phyloP scores from a whole-genome alignment of 2,329 filamentous ascomycete species.

The Fusarium chlamydosporum region DNA sequence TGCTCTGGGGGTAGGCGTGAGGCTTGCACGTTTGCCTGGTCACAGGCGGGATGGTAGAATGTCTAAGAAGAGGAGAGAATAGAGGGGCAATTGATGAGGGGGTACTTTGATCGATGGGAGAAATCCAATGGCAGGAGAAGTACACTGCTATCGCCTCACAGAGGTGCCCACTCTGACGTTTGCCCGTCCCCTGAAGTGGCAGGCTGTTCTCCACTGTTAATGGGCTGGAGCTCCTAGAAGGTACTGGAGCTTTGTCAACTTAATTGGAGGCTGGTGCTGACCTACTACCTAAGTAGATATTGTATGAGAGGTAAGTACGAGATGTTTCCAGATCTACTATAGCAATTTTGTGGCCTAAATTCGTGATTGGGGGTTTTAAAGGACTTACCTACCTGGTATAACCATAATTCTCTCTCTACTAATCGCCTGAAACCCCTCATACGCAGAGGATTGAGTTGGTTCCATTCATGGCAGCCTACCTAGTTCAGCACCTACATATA shows the following conservation, averaged over 20 bases:
- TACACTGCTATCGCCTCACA: slow-evolving; percentile 25
- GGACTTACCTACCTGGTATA: background rate
- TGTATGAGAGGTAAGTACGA: slow-evolving; percentile 10
- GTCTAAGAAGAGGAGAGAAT: slow-evolving; percentile 60
- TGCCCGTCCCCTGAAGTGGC: slow-evolving; percentile 21
- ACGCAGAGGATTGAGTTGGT: background rate
- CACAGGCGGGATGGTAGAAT: slow-evolving; percentile 53
- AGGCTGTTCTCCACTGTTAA: slow-evolving; percentile 43
- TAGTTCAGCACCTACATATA: slow-evolving; percentile 21
- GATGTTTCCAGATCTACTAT: slow-evolving; percentile 14
- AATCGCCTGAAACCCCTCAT: background rate
- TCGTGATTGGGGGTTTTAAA: background rate
- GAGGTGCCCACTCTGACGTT: slow-evolving; percentile 43
- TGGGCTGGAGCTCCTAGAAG: slow-evolving; percentile 46
- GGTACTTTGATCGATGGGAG: slow-evolving; percentile 24
- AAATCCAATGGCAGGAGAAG: background rate
- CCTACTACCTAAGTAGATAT: no score
- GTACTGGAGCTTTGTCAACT: slow-evolving; percentile 43
- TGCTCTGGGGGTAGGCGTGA: slow-evolving; percentile 30
- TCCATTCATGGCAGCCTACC: slow-evolving; percentile 31
- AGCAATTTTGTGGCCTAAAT: background rate
- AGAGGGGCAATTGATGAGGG: slow-evolving; percentile 48
- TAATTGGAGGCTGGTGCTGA: slow-evolving; percentile 11
- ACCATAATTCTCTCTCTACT: no score
- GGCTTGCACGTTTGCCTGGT: slow-evolving; percentile 43